Percentiles rank a stretch among this genome's conserved stretches.
Evolutionary conservation across 768 basidiomycete genomes (phyloP).

Genomic region (Asterophora lycoperdoides): DNA sequence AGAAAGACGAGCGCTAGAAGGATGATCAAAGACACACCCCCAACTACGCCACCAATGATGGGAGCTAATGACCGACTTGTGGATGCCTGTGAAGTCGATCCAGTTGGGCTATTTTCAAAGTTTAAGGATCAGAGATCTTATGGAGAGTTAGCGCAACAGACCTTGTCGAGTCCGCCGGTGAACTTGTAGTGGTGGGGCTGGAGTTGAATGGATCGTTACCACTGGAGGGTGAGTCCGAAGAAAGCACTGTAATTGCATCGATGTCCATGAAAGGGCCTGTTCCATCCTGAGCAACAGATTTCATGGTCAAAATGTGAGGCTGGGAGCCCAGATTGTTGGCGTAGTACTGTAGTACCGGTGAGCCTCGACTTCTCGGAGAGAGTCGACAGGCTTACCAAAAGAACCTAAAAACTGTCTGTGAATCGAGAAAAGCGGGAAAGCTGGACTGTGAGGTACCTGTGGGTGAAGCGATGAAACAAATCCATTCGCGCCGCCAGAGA

Average conservation of each 20-base stretch:
- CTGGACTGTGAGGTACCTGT: constrained; percentile 15
- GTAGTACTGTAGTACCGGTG: constrained; percentile 33
- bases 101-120: constrained; percentile 4
- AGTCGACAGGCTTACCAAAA: constrained; percentile 27
- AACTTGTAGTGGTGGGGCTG: background rate
- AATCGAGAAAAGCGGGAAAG: background rate
- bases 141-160: background rate
- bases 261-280: constrained; percentile 41
- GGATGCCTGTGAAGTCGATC: background rate
- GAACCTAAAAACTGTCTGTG: constrained; percentile 19
- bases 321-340: constrained; percentile 33
- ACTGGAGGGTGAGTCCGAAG: constrained; percentile 13
- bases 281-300: constrained; percentile 26
- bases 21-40: constrained; percentile 22
- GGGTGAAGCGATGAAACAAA: constrained; percentile 28
- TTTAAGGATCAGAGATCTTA: background rate
- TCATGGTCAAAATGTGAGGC: constrained; percentile 36
- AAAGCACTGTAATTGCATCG: constrained; percentile 38
- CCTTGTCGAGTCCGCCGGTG: background rate
- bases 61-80: background rate
- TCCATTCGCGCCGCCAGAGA: constrained; percentile 35
- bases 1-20: constrained; percentile 19
- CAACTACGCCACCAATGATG: constrained; percentile 19
- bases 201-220: background rate
- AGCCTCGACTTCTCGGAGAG: constrained; percentile 1